Base-by-base conservation (phyloP, 345 rosid genomes). In the sweet orange (Citrus sinensis) region DNA sequence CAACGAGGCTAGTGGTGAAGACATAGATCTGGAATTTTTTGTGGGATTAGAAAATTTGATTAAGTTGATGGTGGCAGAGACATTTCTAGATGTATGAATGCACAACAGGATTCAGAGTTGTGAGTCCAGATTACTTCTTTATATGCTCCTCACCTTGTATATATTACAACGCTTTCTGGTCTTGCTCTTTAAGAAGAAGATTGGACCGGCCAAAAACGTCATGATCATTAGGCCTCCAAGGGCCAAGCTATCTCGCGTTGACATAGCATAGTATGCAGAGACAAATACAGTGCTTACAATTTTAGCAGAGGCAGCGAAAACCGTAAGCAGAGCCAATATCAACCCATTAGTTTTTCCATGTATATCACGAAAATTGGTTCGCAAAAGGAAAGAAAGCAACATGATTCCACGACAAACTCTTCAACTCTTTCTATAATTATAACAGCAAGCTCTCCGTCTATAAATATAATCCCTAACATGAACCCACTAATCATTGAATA, bases 401-500 rank as follows among this genome's bases (percentile, higher is more conserved):
- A 73, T 6, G 30, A 82, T 35, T 30, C 49, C 67, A 8, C 32
- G 10, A 82, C 74, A 65, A 73, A 58, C 34, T 74, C 81, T n/a
- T 78, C 78, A 4, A 73, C 4, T 19, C 71, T 79, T 51, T 83
- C 80, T 39, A 32, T 72, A 13, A 76, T 66, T 67, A 3, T 72
- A 30, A 51, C 29, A 1, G 30, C 74, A 29, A 79, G 71, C 78
- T 76, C 85, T 11, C 79, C 82, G 2, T 62, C 24, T 37, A 79
- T 82, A 19, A 80, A 74, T 3, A 83, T 71, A 10, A 78, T 65
- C 1, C 86, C 82, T 10, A 78, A 49, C 30, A 80, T 25, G 77
- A 74, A 80, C 7, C 77, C 77, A 5, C 82, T 82, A 19, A 78
- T n/a, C 72, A 74, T 37, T 2, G 84, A 80, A 29, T 83, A 66